Evolutionary conservation across 805 yeast genomes (phyloP), one percentile per base, ranked within the genome.

Genomic region (Metschnikowia proteae): DNA sequence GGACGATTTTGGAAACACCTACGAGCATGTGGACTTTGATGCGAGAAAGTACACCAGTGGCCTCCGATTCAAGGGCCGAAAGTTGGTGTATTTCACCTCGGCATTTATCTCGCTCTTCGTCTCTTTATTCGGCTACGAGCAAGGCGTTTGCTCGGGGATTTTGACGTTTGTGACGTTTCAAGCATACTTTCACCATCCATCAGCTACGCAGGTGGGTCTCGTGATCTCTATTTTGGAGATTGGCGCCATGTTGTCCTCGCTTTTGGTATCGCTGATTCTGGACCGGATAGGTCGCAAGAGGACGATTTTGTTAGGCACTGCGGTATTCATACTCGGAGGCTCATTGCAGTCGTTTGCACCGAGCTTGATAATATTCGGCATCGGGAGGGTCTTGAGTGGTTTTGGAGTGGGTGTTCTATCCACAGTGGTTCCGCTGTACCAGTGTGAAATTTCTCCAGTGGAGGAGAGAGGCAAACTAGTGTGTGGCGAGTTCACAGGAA

Each of bases 141-240:
- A 90, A 67, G 97, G 97, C 49, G 96, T 89, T 43, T 88, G 91
- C 81, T 82, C 90, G 41, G 96, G 96, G 2, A 81, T 91, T 40
- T 71, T 91, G 46, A 86, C 94, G 1, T 89, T 86, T 43, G 76
- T 74, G 6, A 77, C 84, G 48, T 90, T 90, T 66, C 78, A 78
- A 52, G 71, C 70, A 45, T 57, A 43, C 47, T 57, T 57, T 43
- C 23, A 49, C 28, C 43, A 49, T 22, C 60, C 60, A 5, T 47
- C 50, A 13, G 57, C 60, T 9, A 46, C 60, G 6, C 49, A 51
- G 34, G 46, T 57, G 9, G 60, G 60, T 6, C 28, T 54, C 11
- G 58, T 57, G 42, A 54, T 57, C 26, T 52, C 60, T 27, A 56
- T 57, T 11, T 45, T 57, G 37, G 60, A 57, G 40, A 51, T 57